Evolutionary conservation across 2,329 filamentous ascomycete species (phyloP), one percentile per base, ranked within the genome.

Genomic region (Bipolaris sorokiniana): DNA sequence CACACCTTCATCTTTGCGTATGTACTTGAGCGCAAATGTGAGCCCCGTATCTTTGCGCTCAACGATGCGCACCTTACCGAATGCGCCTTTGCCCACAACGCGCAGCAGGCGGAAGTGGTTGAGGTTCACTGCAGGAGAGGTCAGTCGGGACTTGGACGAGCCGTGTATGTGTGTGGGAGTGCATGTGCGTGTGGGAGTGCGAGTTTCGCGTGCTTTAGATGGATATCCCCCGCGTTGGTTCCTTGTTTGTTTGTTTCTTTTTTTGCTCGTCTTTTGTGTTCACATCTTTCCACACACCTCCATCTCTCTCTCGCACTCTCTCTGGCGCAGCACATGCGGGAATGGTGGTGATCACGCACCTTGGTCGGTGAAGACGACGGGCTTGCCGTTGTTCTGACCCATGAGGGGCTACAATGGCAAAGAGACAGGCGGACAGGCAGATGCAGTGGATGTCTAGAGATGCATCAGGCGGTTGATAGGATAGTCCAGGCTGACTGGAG

Each of bases 1-100:
- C 87, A 61, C 73, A 93, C 92, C 91, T 86, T 98, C 94, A 90
- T 98, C 94, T 85, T 97, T 98, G 66, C 93, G 88, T 64, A 98
- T 98, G 78, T 98, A 98, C 79, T 99, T 99, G 64, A 99, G 84
- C 42, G 95, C 95, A 78, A 99, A 99, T 2, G 93, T 94, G 70
- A 98, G 80, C 54, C 88, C 89, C 1, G 92, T 97, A 75, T 99
- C 95, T 79, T 98, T 98, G 67, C 93, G 88, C 83, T 99, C 95
- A 73, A 99, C 95, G 67, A 99, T 99, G 72, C 95, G 90, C 61
- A 99, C 95, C 80, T 99, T 99, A 72, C 95, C 95, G 82, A 99
- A 99, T 55, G 95, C 95, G 71, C 95, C 95, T 78, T 97, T 96
- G 65, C 95, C 95, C 67, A 99, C 95, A 63, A 99, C 95, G 74